Evolutionary conservation across 1,284 basidiomycete genomes (phyloP), one percentile per base, ranked within the genome.

Genomic region (Fistulinella staudtii): DNA sequence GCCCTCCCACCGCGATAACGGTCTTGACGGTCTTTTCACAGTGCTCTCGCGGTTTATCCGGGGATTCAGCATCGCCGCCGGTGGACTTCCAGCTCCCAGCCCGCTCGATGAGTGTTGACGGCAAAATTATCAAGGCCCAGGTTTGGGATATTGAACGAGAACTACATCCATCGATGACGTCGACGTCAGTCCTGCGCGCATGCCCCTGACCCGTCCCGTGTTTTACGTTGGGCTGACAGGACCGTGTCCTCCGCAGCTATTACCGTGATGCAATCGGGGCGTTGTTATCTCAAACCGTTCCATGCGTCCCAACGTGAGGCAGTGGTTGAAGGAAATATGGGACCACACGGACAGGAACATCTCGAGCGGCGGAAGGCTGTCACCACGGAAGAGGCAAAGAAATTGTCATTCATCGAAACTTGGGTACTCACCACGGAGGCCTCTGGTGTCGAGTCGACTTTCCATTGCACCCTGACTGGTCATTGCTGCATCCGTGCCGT

Each of bases 131-230:
- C 60, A 99, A 99, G 73, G 95, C 95, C 23, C 95, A 99, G 72
- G 98, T 99, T 60, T 99, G 95, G 95, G 96, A 99, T 73, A 98
- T 93, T 60, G 95, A 96, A 31, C 95, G 98, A 72, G 95, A 98
- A 71, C 89, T 95, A 59, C 99, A 99, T 75, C 86, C 95, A 51
- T 95, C 96, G 48, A 99, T 99, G 70, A 99, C 95, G 41, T 95
- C 95, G 58, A 91, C 91, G 88, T 92, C 46, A 69, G 86, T 75
- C 22, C n/a, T n/a, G 11, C 28, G 11, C 1, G 0, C n/a, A 18
- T 29, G 15, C 38, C 45, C 39, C 43, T 39, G 41, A 40, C 42
- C 42, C 27, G 5, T 4, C 5, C 0, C 33, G 30, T 22, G n/a
- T n/a, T n/a, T 34, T 43, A 8, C 8, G 11, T 18, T 33, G n/a